Conservation (phyloP, 257 asterid genomes). For the Solanum clarkiae region DNA sequence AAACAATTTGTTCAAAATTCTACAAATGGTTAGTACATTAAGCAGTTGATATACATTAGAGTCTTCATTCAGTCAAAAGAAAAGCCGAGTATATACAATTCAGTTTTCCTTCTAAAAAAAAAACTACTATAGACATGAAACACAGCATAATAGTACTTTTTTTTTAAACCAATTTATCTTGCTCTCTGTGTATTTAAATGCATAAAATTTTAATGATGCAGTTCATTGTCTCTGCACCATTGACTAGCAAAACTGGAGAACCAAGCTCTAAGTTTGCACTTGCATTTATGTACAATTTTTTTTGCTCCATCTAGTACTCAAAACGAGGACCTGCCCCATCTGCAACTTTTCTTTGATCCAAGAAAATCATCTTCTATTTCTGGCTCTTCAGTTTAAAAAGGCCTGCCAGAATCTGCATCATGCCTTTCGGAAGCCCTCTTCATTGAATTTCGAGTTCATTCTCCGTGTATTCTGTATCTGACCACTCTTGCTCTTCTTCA, state of each 20-base stretch:
- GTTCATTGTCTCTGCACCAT: background rate
- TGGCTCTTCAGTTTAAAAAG: background rate
- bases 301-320: background rate
- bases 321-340: background rate
- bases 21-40: background rate
- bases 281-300: background rate
- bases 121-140: background rate
- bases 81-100: background rate
- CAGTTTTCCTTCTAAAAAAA: background rate
- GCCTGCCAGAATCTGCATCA: background rate
- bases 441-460: constrained; percentile 7
- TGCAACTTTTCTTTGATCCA: constrained; percentile 6
- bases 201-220: background rate
- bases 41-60: background rate
- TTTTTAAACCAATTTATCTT: background rate
- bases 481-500: constrained; percentile 36
- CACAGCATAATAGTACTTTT: background rate
- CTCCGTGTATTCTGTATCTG: constrained; percentile 32
- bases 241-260: background rate
- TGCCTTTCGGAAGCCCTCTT: constrained; percentile 3
- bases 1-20: background rate
- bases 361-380: constrained; percentile 19
- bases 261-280: background rate
- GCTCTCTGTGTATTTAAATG: background rate
- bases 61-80: background rate